Percentiles rank a stretch among this genome's conserved stretches.
phyloP scores from a whole-genome alignment of 805 yeast species.

The Yarrowia hollandica region DNA sequence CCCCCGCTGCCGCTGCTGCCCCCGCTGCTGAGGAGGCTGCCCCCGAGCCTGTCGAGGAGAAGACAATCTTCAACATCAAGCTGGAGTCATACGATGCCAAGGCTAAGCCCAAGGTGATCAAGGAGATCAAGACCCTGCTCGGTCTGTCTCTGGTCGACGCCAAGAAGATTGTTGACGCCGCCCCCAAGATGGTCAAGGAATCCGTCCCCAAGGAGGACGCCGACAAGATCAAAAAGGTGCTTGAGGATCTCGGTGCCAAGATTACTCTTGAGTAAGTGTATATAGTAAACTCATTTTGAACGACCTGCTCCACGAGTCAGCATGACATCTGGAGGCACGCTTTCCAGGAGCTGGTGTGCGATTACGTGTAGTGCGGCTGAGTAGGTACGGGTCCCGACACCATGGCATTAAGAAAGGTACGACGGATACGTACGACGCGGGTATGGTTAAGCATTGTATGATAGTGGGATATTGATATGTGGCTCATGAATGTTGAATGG shows the following conservation, averaged over 20 bases:
- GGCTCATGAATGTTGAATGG: too few relatives aligned
- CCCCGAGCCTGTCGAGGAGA: constrained; percentile 83
- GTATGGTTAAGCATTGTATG: too few relatives aligned
- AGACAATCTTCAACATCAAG: constrained; percentile 88
- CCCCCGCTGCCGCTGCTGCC: constrained; percentile 59
- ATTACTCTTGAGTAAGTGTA: constrained; percentile 69
- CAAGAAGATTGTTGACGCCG: constrained; percentile 95
- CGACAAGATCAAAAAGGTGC: constrained; percentile 87
- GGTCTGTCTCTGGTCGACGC: constrained; percentile 95
- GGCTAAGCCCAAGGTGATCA: constrained; percentile 94
- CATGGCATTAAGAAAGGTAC: too few relatives aligned
- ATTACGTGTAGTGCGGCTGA: too few relatives aligned
- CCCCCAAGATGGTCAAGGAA: constrained; percentile 95
- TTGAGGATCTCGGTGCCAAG: constrained; percentile 96
- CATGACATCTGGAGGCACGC: too few relatives aligned
- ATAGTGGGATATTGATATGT: too few relatives aligned
- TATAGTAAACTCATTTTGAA: constrained; percentile 23
- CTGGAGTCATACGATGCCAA: constrained; percentile 92
- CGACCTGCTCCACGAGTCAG: too few relatives aligned
- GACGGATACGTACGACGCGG: too few relatives aligned
- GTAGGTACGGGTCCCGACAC: too few relatives aligned
- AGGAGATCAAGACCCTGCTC: constrained; percentile 89
- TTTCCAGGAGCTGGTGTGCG: too few relatives aligned
- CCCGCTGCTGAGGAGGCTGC: constrained; percentile 72
- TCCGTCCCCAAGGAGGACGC: constrained; percentile 97